Percentiles rank a stretch among this genome's conserved stretches.
Evolutionary conservation across 148 eudicot species (phyloP).

Genomic region (Chenopodium suecicum): DNA sequence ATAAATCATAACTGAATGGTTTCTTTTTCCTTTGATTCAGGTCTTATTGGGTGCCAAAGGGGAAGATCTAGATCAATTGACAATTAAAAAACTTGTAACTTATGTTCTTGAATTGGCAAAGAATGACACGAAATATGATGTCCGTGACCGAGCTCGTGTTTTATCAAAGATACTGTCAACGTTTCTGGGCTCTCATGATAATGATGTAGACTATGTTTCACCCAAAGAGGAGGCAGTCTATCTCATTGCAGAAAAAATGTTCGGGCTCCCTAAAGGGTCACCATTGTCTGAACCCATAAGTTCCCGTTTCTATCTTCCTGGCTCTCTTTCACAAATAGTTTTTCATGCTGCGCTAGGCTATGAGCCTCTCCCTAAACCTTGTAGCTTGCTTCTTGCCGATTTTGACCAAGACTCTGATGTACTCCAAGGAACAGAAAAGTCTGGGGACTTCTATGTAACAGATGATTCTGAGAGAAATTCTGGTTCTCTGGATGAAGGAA

Average conservation of each 20-base stretch:
- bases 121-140: constrained; percentile 80
- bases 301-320: constrained; percentile 89
- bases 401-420: constrained; percentile 26
- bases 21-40: constrained; percentile 36
- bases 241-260: constrained; percentile 48
- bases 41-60: constrained; percentile 54
- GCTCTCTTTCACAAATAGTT: constrained; percentile 98
- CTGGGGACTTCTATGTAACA: constrained; percentile 39
- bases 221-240: constrained; percentile 35
- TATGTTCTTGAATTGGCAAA: constrained; percentile 84
- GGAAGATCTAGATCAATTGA: constrained; percentile 50
- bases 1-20: constrained; percentile 7
- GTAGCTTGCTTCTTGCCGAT: constrained; percentile 50
- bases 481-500: constrained; percentile 63
- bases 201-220: constrained; percentile 32
- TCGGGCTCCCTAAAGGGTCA: constrained; percentile 42
- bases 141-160: constrained; percentile 86
- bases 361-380: constrained; percentile 92
- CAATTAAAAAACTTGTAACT: constrained; percentile 37
- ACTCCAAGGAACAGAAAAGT: constrained; percentile 28
- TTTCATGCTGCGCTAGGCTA: constrained; percentile 98
- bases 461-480: constrained; percentile 58
- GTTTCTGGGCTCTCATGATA: constrained; percentile 31
- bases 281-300: constrained; percentile 42
- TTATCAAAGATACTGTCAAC: constrained; percentile 53